A percentile compares a stretch with the other conserved stretches of the same genome.
Evolutionary conservation across 2,329 filamentous ascomycete genomes (phyloP).

Genomic region (Calonectria hongkongensis): DNA sequence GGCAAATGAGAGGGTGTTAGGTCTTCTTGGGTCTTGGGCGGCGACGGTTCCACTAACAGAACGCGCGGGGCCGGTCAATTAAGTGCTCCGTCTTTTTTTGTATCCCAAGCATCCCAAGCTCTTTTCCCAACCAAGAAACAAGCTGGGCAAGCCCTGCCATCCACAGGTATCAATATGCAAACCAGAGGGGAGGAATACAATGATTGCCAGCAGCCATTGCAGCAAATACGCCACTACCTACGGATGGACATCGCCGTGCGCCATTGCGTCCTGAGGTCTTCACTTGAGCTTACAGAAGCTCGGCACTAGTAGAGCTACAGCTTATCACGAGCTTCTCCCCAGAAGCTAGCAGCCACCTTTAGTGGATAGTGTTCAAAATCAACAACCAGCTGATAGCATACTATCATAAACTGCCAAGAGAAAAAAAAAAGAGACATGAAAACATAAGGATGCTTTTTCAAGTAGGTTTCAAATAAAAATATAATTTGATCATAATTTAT

Average conservation of each 20-base stretch:
- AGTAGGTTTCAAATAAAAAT: too few species aligned
- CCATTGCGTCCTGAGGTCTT: not conserved
- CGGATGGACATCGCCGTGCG: not conserved
- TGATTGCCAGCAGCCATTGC: not conserved
- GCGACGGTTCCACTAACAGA: constrained; percentile 24
- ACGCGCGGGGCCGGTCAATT: constrained; percentile 29
- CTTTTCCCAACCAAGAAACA: not conserved
- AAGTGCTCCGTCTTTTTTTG: not conserved
- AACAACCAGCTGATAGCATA: too few species aligned
- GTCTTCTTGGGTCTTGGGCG: constrained; percentile 1
- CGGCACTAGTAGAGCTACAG: constrained; percentile 8
- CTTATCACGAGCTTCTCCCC: not conserved
- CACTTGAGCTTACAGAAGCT: not conserved
- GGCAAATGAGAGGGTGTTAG: not conserved
- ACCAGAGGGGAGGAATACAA: not conserved
- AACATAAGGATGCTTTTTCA: too few species aligned
- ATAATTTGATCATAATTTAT: too few species aligned
- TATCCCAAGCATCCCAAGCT: not conserved
- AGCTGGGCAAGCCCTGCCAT: not conserved
- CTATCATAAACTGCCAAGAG: too few species aligned
- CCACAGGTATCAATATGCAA: not conserved
- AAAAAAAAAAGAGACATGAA: too few species aligned
- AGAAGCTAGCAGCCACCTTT: not conserved
- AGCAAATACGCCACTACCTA: not conserved
- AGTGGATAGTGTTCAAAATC: too few species aligned